Conservation (phyloP, 768 basidiomycete species). For the Pisolithus microcarpus region DNA sequence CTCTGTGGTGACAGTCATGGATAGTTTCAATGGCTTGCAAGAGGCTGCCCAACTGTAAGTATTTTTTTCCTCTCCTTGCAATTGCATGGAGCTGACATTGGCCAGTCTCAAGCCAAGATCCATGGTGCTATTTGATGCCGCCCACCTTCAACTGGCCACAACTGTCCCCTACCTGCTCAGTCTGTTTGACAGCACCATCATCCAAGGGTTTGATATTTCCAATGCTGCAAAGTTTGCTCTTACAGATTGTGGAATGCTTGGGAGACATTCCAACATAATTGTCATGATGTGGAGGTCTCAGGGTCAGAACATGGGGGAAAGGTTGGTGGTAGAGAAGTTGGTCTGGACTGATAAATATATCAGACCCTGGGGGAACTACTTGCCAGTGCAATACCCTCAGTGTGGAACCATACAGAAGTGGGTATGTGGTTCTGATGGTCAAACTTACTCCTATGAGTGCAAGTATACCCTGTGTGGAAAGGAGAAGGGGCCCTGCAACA, state of each 20-base stretch:
- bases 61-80: background rate
- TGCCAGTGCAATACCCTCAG: background rate
- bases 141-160: background rate
- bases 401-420: background rate
- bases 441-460: background rate
- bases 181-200: background rate
- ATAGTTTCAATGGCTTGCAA: background rate
- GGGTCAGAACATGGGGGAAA: background rate
- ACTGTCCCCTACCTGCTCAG: background rate
- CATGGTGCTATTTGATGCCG: background rate
- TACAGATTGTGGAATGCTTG: background rate
- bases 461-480: background rate
- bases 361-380: too few species aligned
- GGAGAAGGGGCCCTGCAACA: background rate
- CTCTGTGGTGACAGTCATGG: background rate
- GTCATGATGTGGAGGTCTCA: background rate
- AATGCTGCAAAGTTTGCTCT: background rate
- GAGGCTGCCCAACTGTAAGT: background rate
- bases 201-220: background rate
- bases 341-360: too few species aligned
- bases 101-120: background rate
- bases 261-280: background rate
- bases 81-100: background rate
- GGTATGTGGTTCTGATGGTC: background rate
- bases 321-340: background rate